Conservation (phyloP, 371 early-diverging fungal genomes). For the Amoeboaphelidium occidentale region DNA sequence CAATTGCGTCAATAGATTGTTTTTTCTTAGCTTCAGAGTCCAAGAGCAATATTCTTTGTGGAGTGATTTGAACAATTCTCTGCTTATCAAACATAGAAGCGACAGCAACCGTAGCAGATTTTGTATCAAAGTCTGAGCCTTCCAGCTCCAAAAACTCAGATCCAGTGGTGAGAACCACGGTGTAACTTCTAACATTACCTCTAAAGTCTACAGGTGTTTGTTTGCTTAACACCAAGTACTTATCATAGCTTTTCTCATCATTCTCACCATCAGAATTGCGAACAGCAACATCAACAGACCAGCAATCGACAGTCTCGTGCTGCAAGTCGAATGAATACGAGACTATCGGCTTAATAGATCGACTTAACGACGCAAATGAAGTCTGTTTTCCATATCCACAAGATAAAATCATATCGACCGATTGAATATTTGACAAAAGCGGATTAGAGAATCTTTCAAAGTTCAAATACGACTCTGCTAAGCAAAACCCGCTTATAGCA, state of each 20-base stretch:
- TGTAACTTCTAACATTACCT: neutral
- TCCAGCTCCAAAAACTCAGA: conserved; percentile 60
- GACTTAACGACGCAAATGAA: too few relatives aligned
- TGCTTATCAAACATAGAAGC: conserved; percentile 33
- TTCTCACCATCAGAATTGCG: conserved; percentile 11
- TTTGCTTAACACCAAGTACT: conserved; percentile 41
- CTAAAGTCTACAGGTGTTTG: conserved; percentile 32
- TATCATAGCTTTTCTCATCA: conserved; percentile 24
- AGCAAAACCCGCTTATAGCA: too few relatives aligned
- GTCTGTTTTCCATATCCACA: too few relatives aligned
- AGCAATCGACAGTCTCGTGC: too few relatives aligned
- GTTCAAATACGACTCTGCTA: too few relatives aligned
- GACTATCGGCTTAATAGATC: too few relatives aligned
- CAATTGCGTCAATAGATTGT: too few relatives aligned
- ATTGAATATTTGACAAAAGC: too few relatives aligned
- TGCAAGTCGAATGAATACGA: too few relatives aligned
- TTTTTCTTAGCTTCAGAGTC: conserved; percentile 13
- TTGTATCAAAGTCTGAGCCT: conserved; percentile 38
- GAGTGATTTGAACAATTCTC: conserved; percentile 52
- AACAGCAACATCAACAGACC: too few relatives aligned
- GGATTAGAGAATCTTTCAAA: too few relatives aligned
- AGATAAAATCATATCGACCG: too few relatives aligned
- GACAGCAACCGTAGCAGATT: conserved; percentile 46
- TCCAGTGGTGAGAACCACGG: conserved; percentile 42
- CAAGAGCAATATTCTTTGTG: conserved; percentile 36